phyloP scores from a whole-genome alignment of 176 grass and related monocot species.

The Olyra latifolia region DNA sequence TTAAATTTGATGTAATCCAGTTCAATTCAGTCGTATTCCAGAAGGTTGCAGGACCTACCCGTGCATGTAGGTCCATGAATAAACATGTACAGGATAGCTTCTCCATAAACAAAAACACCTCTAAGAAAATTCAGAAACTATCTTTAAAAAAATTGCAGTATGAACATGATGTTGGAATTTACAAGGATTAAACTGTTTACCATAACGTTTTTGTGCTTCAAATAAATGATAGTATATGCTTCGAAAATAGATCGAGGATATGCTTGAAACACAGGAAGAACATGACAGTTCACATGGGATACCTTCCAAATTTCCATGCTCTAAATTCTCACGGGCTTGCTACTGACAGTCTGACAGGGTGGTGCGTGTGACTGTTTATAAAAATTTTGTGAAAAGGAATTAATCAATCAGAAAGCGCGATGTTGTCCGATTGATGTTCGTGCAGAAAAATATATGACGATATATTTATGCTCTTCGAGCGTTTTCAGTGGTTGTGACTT shows the following conservation, averaged over 20 bases:
- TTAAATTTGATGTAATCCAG: too few species aligned
- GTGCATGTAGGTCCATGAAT: too few species aligned
- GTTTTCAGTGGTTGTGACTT: constrained; percentile 13
- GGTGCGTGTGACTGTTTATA: neutral
- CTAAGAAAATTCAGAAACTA: too few species aligned
- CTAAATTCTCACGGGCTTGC: too few species aligned
- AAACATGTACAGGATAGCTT: too few species aligned
- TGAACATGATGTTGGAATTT: too few species aligned
- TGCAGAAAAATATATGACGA: neutral
- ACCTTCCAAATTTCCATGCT: neutral
- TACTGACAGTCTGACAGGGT: too few species aligned
- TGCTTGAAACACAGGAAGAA: neutral
- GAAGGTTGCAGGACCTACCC: too few species aligned
- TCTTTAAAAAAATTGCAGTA: too few species aligned
- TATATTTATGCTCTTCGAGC: neutral
- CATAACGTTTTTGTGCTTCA: neutral
- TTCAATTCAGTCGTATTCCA: too few species aligned
- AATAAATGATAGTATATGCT: neutral
- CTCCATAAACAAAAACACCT: too few species aligned
- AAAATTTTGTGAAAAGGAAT: neutral
- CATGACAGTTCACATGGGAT: neutral
- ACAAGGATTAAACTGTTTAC: neutral
- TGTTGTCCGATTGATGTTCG: neutral
- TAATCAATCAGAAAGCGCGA: neutral
- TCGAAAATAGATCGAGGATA: neutral